Evolutionary conservation across 2,329 filamentous ascomycete genomes (phyloP), one percentile per base, ranked within the genome.

Genomic region (Shiraia sp.): DNA sequence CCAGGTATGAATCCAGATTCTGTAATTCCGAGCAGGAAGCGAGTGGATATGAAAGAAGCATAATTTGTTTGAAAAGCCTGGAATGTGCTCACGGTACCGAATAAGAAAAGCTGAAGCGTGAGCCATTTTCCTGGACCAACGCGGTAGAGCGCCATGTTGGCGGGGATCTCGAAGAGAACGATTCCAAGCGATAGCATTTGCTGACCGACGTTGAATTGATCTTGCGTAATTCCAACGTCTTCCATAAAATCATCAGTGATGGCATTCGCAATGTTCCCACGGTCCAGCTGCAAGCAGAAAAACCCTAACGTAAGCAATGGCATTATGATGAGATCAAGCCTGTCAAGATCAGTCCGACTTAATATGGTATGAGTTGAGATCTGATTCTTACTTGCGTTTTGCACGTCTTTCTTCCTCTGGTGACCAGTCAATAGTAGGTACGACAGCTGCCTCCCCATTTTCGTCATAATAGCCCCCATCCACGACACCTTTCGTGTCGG

Each of bases 141-240:
- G 40, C 42, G 66, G 57, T 53, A 73, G 63, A 45, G 68, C 59
- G 32, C 68, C 60, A 36, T 73, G 59, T 45, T 73, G 60, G 9
- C 68, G 1, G 72, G 72, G 14, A 75, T 62, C 38, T 72, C 71
- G 3, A 69, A 67, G 5, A 61, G 50, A 10, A 95, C 90, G 72
- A 95, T 95, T 65, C 88, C 90, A 13, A 80, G 79, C 68, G 88
- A 91, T 73, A 92, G 91, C 10, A 86, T 65, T 5, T 69, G 67
- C 32, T 69, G 52, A 9, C 60, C 60, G 15, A 61, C 44, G 30
- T 63, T 64, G 51, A 60, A 59, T n/a, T 62, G 45, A 36, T 56
- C 44, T 28, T 57, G 55, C 1, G 40, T 47, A 26, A 63, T 57
- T 15, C 39, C 38, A 6, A 64, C 32, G 36, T 63, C 57, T 34